A percentile compares a stretch with the other conserved stretches of the same genome.
These are phyloP conservation scores for Hanseniaspora guilliermondii DNA, from an alignment of 805 yeast species.

Conservation along the genomic window DNA sequence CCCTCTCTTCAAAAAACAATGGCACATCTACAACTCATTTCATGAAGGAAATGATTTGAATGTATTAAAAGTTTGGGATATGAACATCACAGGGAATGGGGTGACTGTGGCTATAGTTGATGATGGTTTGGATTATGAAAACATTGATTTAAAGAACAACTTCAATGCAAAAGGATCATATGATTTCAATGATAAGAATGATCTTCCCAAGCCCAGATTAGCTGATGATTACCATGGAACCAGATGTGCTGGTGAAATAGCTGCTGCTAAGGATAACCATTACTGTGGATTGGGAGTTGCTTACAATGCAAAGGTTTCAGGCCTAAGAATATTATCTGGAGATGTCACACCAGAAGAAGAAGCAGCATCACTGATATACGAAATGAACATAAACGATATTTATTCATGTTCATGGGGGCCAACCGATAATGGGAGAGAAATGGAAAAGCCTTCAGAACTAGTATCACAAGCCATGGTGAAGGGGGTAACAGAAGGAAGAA, in stretches of 20 bases:
- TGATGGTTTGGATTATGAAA: constrained; percentile 82
- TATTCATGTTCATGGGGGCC: constrained; percentile 99
- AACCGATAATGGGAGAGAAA: constrained; percentile 74
- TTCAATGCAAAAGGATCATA: constrained; percentile 74
- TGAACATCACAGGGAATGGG: constrained; percentile 69
- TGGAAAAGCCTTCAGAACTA: constrained; percentile 70
- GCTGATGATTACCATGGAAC: constrained; percentile 89
- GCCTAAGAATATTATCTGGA: constrained; percentile 78
- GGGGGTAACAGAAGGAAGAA: constrained; percentile 73
- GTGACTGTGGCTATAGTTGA: constrained; percentile 81
- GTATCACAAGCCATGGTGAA: constrained; percentile 74
- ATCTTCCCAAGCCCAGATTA: constrained; percentile 68
- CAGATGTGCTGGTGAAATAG: constrained; percentile 95
- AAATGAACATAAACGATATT: constrained; percentile 73
- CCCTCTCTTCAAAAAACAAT: constrained; percentile 72
- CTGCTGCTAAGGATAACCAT: constrained; percentile 67
- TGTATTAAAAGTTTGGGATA: constrained; percentile 72
- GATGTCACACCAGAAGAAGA: constrained; percentile 74
- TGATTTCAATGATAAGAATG: constrained; percentile 73
- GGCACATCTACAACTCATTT: constrained; percentile 76
- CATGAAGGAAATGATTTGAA: constrained; percentile 78
- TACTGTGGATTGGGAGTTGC: constrained; percentile 98
- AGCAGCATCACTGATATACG: constrained; percentile 76
- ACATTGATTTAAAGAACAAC: constrained; percentile 56
- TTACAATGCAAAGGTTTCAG: constrained; percentile 70